phyloP scores from a whole-genome alignment of 2,329 filamentous ascomycete species.

The Allantophomopsis cytisporea region DNA sequence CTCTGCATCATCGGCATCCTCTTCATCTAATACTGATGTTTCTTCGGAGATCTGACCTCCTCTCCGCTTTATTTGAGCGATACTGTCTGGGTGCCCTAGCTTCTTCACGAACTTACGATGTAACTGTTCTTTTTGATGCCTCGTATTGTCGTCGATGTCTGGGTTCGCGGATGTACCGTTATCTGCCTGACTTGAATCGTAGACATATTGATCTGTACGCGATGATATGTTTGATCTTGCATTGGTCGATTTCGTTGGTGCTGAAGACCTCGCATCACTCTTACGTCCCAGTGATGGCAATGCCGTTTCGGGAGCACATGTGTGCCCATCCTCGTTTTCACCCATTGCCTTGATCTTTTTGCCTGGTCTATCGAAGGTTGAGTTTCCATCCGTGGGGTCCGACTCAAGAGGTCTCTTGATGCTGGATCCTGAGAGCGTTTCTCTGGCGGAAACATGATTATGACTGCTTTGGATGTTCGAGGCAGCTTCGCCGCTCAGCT shows the following conservation, averaged over 20 bases:
- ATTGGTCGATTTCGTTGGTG: no score
- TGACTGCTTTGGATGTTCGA: no score
- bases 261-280: no score
- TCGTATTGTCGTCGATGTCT: conserved; percentile 34
- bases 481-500: no score
- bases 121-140: conserved; percentile 52
- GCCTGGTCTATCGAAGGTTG: conserved; percentile 20
- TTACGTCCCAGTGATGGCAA: conserved; percentile 6
- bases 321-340: conserved; percentile 17
- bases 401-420: conserved; percentile 39
- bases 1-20: conserved; percentile 39
- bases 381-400: conserved; percentile 29
- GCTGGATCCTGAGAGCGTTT: conserved; percentile 11
- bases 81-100: conserved; percentile 72
- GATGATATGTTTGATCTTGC: conserved; percentile 15
- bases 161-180: conserved; percentile 20
- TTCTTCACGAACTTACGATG: conserved; percentile 84
- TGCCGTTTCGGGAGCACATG: conserved; percentile 25
- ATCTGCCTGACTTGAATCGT: conserved; percentile 22
- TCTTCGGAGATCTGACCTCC: conserved; percentile 41
- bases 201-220: conserved; percentile 38
- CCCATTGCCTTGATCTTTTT: conserved; percentile 32
- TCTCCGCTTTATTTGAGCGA: conserved; percentile 50
- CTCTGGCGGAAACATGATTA: no score
- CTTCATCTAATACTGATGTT: conserved; percentile 26